Base-by-base conservation (phyloP, 768 basidiomycete species). In the Boletus speciosus region DNA sequence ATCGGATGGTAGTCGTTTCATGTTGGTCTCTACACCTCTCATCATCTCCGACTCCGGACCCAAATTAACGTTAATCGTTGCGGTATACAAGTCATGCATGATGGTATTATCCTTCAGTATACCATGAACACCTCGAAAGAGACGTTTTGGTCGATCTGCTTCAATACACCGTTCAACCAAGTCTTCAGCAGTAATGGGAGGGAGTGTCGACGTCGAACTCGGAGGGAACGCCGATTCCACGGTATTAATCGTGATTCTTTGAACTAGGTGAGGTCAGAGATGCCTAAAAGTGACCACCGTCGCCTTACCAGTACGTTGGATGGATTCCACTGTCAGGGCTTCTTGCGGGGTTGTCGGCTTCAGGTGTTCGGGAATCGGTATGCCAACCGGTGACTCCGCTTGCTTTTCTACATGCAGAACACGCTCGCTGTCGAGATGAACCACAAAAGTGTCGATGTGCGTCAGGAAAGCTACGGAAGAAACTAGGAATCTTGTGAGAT, bases 81-180 rank as follows among this genome's bases (percentile, higher is more conserved):
- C 59, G 0, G 39, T 60, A 19, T 60, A 60, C n/a, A 60, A 41
- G 11, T 59, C 58, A 60, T 59, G 52, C 7, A 7, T 42, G 16
- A 59, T 27, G 8, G 19, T 25, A 32, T 62, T 52, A 5, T 31
- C 50, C 16, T 38, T 21, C 14, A 31, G 12, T 21, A 47, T 43
- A 21, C 31, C 10, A 29, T 49, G 23, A 4, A 14, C 7, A 15
- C 5, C 38, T 37, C 15, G 54, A 15, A 16, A 37, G 27, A 27
- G 5, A n/a, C 15, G 14, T 1, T 4, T 15, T 14, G 16, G 10
- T 10, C 9, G 5, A n/a, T 40, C 29, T 9, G 44, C 19, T 14
- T 10, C 15, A 39, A 23, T 32, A 23, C 31, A 23, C 10, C 8
- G 31, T 32, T 32, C 31, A 34, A n/a, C 5, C 16, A 51, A 15